Evolutionary conservation across 2,329 filamentous ascomycete species (phyloP).

Genomic region (Gremmenia infestans): DNA sequence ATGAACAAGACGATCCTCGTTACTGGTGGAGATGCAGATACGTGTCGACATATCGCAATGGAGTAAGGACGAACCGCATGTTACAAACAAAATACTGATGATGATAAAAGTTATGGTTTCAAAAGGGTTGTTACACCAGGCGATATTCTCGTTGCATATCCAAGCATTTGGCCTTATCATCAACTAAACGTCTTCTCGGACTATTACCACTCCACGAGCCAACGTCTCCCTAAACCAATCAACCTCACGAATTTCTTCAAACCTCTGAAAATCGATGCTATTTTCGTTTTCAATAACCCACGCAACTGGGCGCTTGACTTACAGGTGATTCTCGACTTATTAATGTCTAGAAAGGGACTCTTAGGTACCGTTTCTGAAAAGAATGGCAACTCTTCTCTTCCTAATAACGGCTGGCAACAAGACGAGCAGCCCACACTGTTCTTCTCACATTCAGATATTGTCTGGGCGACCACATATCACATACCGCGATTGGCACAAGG

Average conservation of each 20-base stretch:
- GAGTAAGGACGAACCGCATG: slow-evolving; percentile 23
- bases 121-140: slow-evolving; percentile 77
- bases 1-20: slow-evolving; percentile 65
- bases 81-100: slow-evolving; percentile 2
- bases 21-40: slow-evolving; percentile 50
- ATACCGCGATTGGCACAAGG: slow-evolving; percentile 87
- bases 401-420: slow-evolving; percentile 74
- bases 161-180: slow-evolving; percentile 79
- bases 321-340: slow-evolving; percentile 76
- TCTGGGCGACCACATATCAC: slow-evolving; percentile 76
- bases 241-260: slow-evolving; percentile 40
- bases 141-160: slow-evolving; percentile 71
- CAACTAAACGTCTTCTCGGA: slow-evolving; percentile 48
- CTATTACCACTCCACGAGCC: slow-evolving; percentile 54
- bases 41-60: slow-evolving; percentile 58
- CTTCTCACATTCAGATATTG: slow-evolving; percentile 47
- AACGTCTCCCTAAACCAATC: slow-evolving; percentile 48
- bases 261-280: slow-evolving; percentile 72
- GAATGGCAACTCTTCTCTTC: slow-evolving; percentile 61
- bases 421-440: slow-evolving; percentile 77
- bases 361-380: slow-evolving; percentile 72
- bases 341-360: slow-evolving; percentile 73
- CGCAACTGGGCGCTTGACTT: slow-evolving; percentile 92
- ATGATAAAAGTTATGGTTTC: slow-evolving; percentile 59
- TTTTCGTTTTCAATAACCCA: slow-evolving; percentile 93